These are phyloP conservation scores for Podosphaera xanthii DNA, from an alignment of 2,329 filamentous ascomycete genomes.

Conservation along the genomic window DNA sequence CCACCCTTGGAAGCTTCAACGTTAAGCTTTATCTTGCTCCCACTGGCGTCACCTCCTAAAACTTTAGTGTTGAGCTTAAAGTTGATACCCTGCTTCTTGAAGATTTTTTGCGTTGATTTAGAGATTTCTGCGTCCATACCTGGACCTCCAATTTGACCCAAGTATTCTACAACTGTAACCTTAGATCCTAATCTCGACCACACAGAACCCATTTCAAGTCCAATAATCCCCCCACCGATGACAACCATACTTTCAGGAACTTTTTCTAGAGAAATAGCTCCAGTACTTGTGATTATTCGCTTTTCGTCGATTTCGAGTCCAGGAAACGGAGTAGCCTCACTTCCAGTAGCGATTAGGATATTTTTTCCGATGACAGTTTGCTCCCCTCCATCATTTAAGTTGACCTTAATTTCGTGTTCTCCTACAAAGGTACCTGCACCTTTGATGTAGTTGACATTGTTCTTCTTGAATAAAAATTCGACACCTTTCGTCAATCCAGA, in stretches of 20 bases:
- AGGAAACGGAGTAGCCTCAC: slow-evolving; percentile 87
- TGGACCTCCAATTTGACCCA: slow-evolving; percentile 87
- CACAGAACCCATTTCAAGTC: slow-evolving; percentile 93
- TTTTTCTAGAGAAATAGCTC: slow-evolving; percentile 69
- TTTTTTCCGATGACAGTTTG: slow-evolving; percentile 77
- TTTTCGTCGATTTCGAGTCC: slow-evolving; percentile 93
- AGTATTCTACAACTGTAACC: slow-evolving; percentile 93
- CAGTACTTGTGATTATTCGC: slow-evolving; percentile 89
- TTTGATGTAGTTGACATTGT: slow-evolving; percentile 95
- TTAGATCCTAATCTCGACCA: slow-evolving; percentile 87
- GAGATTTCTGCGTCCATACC: slow-evolving; percentile 92
- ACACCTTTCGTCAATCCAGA: slow-evolving; percentile 81
- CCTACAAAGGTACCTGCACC: slow-evolving; percentile 70
- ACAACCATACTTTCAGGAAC: slow-evolving; percentile 93
- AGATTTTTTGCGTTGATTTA: slow-evolving; percentile 77
- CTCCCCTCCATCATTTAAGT: slow-evolving; percentile 78
- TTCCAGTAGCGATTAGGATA: slow-evolving; percentile 91
- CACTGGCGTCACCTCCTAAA: slow-evolving; percentile 55
- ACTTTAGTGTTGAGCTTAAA: slow-evolving; percentile 99
- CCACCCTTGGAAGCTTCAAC: slow-evolving; percentile 89
- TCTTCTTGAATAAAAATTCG: slow-evolving; percentile 98
- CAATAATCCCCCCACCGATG: slow-evolving; percentile 96
- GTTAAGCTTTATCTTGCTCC: slow-evolving; percentile 57
- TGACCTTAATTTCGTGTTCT: slow-evolving; percentile 79
- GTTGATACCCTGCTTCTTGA: slow-evolving; percentile 90